phyloP scores from a whole-genome alignment of 78 protist species.

The Andalucia godoyi region DNA sequence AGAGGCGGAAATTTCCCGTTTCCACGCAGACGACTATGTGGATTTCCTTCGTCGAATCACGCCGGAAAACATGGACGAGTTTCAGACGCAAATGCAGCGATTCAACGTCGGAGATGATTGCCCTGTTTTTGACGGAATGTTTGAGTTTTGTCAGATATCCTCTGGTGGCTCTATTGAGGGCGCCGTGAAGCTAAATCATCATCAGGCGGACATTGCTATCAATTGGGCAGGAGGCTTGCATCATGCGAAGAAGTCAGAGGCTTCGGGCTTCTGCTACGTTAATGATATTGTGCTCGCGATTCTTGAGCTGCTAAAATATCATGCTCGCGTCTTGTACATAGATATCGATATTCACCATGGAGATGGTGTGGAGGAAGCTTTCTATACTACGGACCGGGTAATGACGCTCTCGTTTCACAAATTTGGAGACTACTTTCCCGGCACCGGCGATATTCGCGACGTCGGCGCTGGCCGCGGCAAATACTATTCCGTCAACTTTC shows the following conservation, averaged over 20 bases:
- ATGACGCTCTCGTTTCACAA: conserved; percentile 95
- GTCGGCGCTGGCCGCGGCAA: conserved; percentile 80
- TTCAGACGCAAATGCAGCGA: conserved; percentile 11
- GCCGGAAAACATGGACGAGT: conserved; percentile 62
- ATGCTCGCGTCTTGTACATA: conserved; percentile 85
- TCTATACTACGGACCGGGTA: conserved; percentile 87
- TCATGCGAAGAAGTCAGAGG: conserved; percentile 94
- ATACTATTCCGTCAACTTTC: conserved; percentile 85
- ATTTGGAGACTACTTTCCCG: conserved; percentile 91
- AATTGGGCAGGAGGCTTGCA: conserved; percentile 99
- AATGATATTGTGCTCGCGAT: conserved; percentile 96
- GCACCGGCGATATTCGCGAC: conserved; percentile 86
- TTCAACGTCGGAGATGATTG: conserved; percentile 96
- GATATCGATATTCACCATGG: conserved; percentile 99
- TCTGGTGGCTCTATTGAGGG: conserved; percentile 94
- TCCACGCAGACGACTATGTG: conserved; percentile 93
- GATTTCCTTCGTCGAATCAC: conserved; percentile 66
- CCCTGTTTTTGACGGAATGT: conserved; percentile 96
- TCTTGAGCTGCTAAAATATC: conserved; percentile 70
- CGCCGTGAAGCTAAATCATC: conserved; percentile 73
- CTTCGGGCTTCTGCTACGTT: conserved; percentile 97
- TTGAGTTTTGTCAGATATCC: conserved; percentile 80
- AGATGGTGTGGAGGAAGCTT: conserved; percentile 95
- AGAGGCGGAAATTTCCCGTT: conserved; percentile 61
- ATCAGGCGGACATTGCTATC: conserved; percentile 80